These are phyloP conservation scores for Bonia amplexicaulis DNA, from an alignment of 176 grass and related monocot genomes.

Conservation along the genomic window DNA sequence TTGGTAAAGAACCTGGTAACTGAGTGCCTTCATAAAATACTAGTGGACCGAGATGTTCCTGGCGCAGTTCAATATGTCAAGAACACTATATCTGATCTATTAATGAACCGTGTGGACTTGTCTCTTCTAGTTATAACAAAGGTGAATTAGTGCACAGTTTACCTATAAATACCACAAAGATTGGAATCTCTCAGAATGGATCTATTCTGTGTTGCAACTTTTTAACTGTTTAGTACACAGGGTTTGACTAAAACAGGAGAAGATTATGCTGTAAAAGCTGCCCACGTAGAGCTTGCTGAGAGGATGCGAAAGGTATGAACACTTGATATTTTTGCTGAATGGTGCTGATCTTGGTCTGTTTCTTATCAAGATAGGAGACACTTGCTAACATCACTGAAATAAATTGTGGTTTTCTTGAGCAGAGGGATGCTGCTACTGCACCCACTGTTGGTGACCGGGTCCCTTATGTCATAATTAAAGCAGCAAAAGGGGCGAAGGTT, in stretches of 20 bases:
- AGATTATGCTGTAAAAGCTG: slow-evolving; percentile 94
- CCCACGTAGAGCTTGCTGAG: slow-evolving; percentile 99
- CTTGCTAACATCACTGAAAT: slow-evolving; percentile 15
- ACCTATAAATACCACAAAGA: not conserved
- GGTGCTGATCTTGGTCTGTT: not conserved
- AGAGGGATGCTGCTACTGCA: slow-evolving; percentile 96
- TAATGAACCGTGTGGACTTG: slow-evolving; percentile 95
- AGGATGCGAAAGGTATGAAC: slow-evolving; percentile 82
- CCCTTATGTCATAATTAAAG: slow-evolving; percentile 98
- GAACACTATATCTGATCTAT: slow-evolving; percentile 96
- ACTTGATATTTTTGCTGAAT: slow-evolving; percentile 7
- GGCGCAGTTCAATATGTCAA: slow-evolving; percentile 96
- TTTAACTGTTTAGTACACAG: slow-evolving; percentile 34
- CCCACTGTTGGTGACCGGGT: slow-evolving; percentile 96
- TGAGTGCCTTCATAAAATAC: slow-evolving; percentile 95
- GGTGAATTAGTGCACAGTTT: slow-evolving; percentile 29
- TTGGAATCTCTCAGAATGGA: not conserved
- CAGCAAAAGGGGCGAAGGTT: slow-evolving; percentile 96
- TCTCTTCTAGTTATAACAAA: slow-evolving; percentile 99
- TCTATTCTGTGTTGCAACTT: not conserved
- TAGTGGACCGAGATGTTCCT: slow-evolving; percentile 85
- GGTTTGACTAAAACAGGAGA: slow-evolving; percentile 99
- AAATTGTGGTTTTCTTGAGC: slow-evolving; percentile 40
- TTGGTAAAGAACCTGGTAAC: slow-evolving; percentile 96
- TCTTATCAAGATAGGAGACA: not conserved